Evolutionary conservation across 2,329 filamentous ascomycete genomes (phyloP).

Genomic region (Stylonectria norvegica): DNA sequence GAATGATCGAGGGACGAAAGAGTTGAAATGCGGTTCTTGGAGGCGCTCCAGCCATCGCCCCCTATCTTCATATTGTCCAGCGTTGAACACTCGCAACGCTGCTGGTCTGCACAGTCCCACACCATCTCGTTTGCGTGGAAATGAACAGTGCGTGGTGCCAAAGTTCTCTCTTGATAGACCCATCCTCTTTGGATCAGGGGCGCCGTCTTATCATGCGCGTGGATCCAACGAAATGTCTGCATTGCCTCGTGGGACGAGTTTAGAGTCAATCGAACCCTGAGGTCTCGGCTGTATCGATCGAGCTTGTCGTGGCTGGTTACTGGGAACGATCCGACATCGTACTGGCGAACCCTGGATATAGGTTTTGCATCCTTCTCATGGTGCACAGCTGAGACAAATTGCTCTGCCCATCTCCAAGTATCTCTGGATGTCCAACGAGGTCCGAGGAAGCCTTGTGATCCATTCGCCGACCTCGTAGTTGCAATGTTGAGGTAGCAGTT

Average conservation of each 20-base stretch:
- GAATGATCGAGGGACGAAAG: neutral
- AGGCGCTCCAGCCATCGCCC: neutral
- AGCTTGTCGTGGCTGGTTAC: neutral
- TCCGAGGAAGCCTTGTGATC: conserved; percentile 8
- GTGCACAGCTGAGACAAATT: neutral
- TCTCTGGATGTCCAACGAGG: neutral
- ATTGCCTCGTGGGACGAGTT: neutral
- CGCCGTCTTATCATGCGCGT: neutral
- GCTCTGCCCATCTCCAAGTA: neutral
- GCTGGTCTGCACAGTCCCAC: neutral
- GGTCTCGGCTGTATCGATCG: neutral
- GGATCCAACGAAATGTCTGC: neutral
- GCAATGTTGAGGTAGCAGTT: conserved; percentile 16
- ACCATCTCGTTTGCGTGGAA: neutral
- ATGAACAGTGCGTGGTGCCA: neutral
- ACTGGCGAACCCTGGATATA: neutral
- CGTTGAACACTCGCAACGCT: neutral
- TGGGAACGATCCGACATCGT: neutral
- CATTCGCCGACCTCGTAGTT: conserved; percentile 5
- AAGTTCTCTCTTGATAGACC: neutral
- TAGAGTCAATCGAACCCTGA: neutral
- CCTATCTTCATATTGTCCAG: neutral
- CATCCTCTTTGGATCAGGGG: conserved; percentile 1
- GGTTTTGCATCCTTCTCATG: neutral
- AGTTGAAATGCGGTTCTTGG: neutral